Evolutionary conservation across 176 grass and related monocot species (phyloP), one percentile per base, ranked within the genome.

Genomic region (Tillandsia fasciculata): DNA sequence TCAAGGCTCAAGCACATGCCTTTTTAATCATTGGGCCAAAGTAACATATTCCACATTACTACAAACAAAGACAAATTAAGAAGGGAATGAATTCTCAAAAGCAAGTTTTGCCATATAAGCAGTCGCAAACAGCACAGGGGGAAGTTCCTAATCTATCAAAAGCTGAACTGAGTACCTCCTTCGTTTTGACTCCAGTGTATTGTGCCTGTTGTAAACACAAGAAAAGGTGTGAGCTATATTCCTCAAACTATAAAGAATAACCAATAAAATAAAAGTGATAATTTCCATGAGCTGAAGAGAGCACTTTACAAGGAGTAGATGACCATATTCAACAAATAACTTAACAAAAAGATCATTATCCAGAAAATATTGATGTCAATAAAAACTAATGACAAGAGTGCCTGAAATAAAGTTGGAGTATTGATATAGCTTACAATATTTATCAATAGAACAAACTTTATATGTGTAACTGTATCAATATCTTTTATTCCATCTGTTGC

Each of bases 181-280:
- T 80, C 70, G 83, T 89, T 82, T 73, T 77, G 9, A 91, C 66
- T 76, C 77, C 86, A 80, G 2, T 59, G 69, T 91, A 85, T 27
- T 85, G 65, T 68, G 67, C 83, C 92, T 96, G 86, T 69, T 79
- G 70, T 48, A 72, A 64, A 78, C n/a, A 75, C 47, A 6, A 54
- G 70, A 77, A 42, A 42, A 65, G 26, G 56, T 24, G 49, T 83
- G 63, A 87, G 80, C 54, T 10, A 68, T 28, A 52, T 49, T 50
- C 75, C 49, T 6, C 54, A 83, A 76, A 64, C 15, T 72, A 76
- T 15, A 10, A 58, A 15, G 49, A 52, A 70, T 70, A 42, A 53
- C 13, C 27, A 10, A 75, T 68, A 20, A 58, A 42, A 42, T 42
- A 29, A 48, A 1, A n/a, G 18, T 56, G 15, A 59, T 26, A 53